phyloP scores from a whole-genome alignment of 1,284 basidiomycete species.

The Neolentinus lepideus region DNA sequence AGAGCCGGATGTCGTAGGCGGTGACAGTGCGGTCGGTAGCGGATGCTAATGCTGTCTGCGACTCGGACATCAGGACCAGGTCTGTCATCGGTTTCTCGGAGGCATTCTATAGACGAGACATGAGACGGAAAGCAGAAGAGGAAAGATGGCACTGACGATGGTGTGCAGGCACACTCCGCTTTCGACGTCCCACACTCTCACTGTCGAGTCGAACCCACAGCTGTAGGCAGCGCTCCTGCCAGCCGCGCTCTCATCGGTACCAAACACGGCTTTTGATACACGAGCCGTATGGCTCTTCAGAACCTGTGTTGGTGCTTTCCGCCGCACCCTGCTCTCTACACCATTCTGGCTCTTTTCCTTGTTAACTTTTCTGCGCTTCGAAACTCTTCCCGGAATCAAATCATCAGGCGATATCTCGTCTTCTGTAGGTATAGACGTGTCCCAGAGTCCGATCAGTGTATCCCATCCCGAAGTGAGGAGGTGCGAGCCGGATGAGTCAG shows the following conservation, averaged over 20 bases:
- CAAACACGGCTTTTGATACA: constrained; percentile 60
- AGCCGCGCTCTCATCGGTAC: constrained; percentile 11
- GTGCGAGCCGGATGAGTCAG: constrained; percentile 45
- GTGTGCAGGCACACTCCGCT: constrained; percentile 59
- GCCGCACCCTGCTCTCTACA: constrained; percentile 24
- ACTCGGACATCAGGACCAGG: constrained; percentile 36
- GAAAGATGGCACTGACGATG: constrained; percentile 41
- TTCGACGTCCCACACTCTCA: constrained; percentile 68
- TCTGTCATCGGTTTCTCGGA: constrained; percentile 69
- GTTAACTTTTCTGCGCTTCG: constrained; percentile 42
- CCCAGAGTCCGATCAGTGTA: constrained; percentile 73
- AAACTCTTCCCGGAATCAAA: constrained; percentile 11
- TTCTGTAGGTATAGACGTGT: constrained; percentile 48
- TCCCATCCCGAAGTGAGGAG: constrained; percentile 80
- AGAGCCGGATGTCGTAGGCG: constrained; percentile 53
- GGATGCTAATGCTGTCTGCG: constrained; percentile 42
- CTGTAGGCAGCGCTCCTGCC: constrained; percentile 43
- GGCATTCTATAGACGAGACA: constrained; percentile 35
- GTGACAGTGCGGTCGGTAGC: constrained; percentile 67
- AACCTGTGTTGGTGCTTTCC: constrained; percentile 61
- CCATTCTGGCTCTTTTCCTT: constrained; percentile 13
- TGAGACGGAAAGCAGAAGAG: not conserved
- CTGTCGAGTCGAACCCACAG: constrained; percentile 72
- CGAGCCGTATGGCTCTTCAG: constrained; percentile 71
- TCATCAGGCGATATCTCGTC: constrained; percentile 50